Conservation (phyloP, 371 early-diverging fungal species). For the Mortierella polycephala region DNA sequence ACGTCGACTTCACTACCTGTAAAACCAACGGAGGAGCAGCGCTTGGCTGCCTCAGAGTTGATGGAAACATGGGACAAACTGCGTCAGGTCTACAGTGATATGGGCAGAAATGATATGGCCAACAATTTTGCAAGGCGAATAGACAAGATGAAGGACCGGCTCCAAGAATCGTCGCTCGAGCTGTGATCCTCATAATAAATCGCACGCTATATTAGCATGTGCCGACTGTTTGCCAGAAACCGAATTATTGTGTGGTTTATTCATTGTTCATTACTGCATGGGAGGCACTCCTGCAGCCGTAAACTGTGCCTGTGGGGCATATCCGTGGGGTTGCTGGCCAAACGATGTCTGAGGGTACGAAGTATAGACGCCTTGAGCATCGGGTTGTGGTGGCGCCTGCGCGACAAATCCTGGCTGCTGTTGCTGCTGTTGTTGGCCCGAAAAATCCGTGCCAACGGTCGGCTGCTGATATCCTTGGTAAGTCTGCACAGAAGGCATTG, state of each 20-base stretch:
- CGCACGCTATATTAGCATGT: no score
- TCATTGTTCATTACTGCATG: constrained; percentile 11
- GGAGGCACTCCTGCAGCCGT: constrained; percentile 23
- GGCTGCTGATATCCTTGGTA: constrained; percentile 21
- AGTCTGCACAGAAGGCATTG: constrained; percentile 6
- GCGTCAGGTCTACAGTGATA: constrained; percentile 23
- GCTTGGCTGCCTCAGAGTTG: constrained; percentile 14
- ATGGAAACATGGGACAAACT: constrained; percentile 32
- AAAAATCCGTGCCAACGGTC: background rate
- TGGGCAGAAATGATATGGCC: constrained; percentile 43
- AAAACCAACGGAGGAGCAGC: constrained; percentile 18
- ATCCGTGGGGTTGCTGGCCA: constrained; percentile 23
- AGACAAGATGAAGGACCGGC: constrained; percentile 22
- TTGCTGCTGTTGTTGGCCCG: constrained; percentile 12
- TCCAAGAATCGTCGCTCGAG: background rate
- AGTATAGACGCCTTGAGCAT: constrained; percentile 16
- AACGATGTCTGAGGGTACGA: constrained; percentile 13
- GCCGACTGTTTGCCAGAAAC: background rate
- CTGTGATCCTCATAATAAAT: no score
- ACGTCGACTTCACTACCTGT: background rate
- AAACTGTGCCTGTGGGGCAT: constrained; percentile 35
- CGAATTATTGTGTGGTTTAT: background rate
- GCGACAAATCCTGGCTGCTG: constrained; percentile 16
- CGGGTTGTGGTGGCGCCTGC: constrained; percentile 1
- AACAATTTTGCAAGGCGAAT: constrained; percentile 35